These are phyloP conservation scores for Pseudovirgaria hyperparasitica DNA, from an alignment of 2,329 filamentous ascomycete species.

Conservation along the genomic window DNA sequence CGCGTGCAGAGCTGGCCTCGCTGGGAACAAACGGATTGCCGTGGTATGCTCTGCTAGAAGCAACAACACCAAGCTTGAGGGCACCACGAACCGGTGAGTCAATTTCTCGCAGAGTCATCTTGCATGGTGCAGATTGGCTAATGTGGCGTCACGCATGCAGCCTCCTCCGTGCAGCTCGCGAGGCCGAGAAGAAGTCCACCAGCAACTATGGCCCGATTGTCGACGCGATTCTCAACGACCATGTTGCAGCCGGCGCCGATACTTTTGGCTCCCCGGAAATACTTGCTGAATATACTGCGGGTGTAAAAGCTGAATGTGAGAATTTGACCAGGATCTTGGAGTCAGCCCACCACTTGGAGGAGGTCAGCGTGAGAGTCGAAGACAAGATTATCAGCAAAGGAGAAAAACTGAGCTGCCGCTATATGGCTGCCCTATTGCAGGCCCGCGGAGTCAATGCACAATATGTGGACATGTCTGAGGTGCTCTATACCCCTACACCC, in stretches of 20 bases:
- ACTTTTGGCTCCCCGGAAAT: slow-evolving; percentile 26
- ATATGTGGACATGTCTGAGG: slow-evolving; percentile 79
- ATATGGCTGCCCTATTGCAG: slow-evolving; percentile 74
- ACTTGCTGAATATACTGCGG: slow-evolving; percentile 43
- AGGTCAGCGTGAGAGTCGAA: slow-evolving; percentile 38
- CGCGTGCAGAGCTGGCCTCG: slow-evolving; percentile 43
- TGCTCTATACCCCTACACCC: slow-evolving; percentile 50
- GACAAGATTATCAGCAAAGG: slow-evolving; percentile 83
- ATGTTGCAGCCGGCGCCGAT: slow-evolving; percentile 56
- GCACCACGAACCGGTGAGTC: slow-evolving; percentile 85
- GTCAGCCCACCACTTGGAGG: slow-evolving; percentile 44
- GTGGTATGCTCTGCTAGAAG: slow-evolving; percentile 94
- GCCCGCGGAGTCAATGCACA: slow-evolving; percentile 73
- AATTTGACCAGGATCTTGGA: slow-evolving; percentile 64
- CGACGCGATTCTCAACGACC: slow-evolving; percentile 69
- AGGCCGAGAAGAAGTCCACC: slow-evolving; percentile 28
- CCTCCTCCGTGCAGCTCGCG: slow-evolving; percentile 34
- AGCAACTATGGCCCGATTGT: slow-evolving; percentile 60
- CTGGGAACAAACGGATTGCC: slow-evolving; percentile 62
- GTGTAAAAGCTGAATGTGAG: slow-evolving; percentile 68
- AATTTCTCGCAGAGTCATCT: slow-evolving; percentile 1
- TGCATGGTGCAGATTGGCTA: neutral
- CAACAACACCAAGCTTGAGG: slow-evolving; percentile 85
- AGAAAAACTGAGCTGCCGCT: slow-evolving; percentile 88
- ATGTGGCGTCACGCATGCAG: too few species aligned